Conservation (phyloP, 805 yeast species). For the Danielia oregonensis region DNA sequence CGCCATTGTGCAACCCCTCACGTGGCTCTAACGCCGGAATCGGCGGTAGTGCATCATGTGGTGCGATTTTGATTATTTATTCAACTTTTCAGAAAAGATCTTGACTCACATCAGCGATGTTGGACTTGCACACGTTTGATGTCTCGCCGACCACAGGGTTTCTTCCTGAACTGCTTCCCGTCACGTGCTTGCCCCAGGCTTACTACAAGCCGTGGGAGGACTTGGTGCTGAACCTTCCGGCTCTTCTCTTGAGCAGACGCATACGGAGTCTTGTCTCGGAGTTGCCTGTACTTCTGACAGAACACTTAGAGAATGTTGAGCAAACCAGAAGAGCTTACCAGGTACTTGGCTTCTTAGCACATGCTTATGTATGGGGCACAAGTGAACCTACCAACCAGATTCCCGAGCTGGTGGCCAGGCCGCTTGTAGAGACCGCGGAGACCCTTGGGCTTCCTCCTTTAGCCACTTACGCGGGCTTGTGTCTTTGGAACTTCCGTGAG, state of each 20-base stretch:
- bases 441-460: slow-evolving; percentile 75
- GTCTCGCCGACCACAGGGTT: slow-evolving; percentile 74
- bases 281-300: slow-evolving; percentile 54
- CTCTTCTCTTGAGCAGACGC: slow-evolving; percentile 62
- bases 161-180: slow-evolving; percentile 67
- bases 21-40: no score
- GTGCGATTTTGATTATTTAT: no score
- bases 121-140: slow-evolving; percentile 55
- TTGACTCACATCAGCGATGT: slow-evolving; percentile 10
- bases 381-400: slow-evolving; percentile 56
- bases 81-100: no score
- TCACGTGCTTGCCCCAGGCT: slow-evolving; percentile 51
- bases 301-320: slow-evolving; percentile 38
- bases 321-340: slow-evolving; percentile 80
- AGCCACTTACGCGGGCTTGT: slow-evolving; percentile 82
- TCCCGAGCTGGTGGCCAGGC: slow-evolving; percentile 67
- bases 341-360: slow-evolving; percentile 72
- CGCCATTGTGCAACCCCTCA: no score
- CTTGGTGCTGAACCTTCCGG: slow-evolving; percentile 63
- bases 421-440: slow-evolving; percentile 58
- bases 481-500: slow-evolving; percentile 82
- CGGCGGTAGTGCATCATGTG: no score
- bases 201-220: slow-evolving; percentile 80
- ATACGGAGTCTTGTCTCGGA: slow-evolving; percentile 62
- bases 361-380: slow-evolving; percentile 88